Evolutionary conservation across 2,329 filamentous ascomycete genomes (phyloP).

Genomic region (Talaromyces sp.): DNA sequence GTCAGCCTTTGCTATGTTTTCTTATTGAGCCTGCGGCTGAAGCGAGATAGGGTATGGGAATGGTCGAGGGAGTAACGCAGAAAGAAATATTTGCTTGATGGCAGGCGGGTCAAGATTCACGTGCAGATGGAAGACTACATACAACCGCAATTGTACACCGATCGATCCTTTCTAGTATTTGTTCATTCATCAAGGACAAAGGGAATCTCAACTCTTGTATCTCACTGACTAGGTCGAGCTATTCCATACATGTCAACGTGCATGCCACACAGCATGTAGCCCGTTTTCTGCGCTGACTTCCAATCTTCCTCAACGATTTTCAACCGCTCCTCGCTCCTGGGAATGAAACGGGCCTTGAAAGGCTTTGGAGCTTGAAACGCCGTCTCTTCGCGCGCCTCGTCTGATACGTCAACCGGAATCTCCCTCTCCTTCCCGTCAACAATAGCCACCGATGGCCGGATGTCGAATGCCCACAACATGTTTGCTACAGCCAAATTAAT

Average conservation of each 20-base stretch:
- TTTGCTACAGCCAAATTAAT: slow-evolving; percentile 45
- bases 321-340: slow-evolving; percentile 18
- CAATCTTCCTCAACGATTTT: slow-evolving; percentile 21
- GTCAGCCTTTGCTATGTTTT: too few relatives aligned
- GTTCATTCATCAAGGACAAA: not conserved
- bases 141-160: too few relatives aligned
- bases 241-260: slow-evolving; percentile 25
- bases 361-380: slow-evolving; percentile 28
- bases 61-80: too few relatives aligned
- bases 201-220: not conserved
- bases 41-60: too few relatives aligned
- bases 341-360: slow-evolving; percentile 21
- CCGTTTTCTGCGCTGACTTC: slow-evolving; percentile 21
- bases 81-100: too few relatives aligned
- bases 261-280: slow-evolving; percentile 25
- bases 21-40: too few relatives aligned
- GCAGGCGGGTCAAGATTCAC: too few relatives aligned
- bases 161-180: too few relatives aligned
- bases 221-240: not conserved
- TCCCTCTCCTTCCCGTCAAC: not conserved
- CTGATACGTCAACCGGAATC: slow-evolving; percentile 7
- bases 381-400: slow-evolving; percentile 27
- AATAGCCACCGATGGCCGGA: slow-evolving; percentile 17
- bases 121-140: too few relatives aligned
- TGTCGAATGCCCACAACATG: slow-evolving; percentile 45